Evolutionary conservation across 2,329 filamentous ascomycete genomes (phyloP).

Genomic region (Raffaelea albimanens): DNA sequence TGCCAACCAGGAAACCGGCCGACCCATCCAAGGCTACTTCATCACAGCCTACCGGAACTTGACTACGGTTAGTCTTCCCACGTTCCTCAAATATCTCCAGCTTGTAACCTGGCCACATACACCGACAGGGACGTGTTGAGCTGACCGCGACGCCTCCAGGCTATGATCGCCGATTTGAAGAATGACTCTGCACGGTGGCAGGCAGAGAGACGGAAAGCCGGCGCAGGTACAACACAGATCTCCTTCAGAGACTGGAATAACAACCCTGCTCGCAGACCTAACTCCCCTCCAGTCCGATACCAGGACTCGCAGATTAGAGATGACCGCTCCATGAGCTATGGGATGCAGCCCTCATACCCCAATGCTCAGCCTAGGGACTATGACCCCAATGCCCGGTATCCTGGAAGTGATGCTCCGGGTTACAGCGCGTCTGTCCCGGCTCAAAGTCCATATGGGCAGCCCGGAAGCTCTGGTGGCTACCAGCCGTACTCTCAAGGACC

Average conservation of each 20-base stretch:
- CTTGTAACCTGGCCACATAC: neutral
- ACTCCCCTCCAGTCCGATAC: constrained; percentile 49
- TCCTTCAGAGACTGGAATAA: constrained; percentile 38
- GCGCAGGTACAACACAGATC: constrained; percentile 46
- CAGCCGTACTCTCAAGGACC: constrained; percentile 2
- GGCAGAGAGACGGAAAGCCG: constrained; percentile 47
- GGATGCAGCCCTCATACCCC: constrained; percentile 7
- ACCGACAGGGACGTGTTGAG: too few relatives aligned
- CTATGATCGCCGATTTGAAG: constrained; percentile 55
- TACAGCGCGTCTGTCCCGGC: constrained; percentile 29
- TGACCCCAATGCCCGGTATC: constrained; percentile 38
- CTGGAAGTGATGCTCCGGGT: constrained; percentile 38
- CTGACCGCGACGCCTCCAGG: constrained; percentile 25
- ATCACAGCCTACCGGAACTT: constrained; percentile 73
- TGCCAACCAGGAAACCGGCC: constrained; percentile 37
- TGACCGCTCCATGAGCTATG: constrained; percentile 8
- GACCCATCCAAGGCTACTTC: constrained; percentile 62
- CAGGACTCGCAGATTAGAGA: constrained; percentile 32
- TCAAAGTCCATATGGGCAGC: constrained; percentile 7
- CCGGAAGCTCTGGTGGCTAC: constrained; percentile 8
- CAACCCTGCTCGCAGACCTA: constrained; percentile 44
- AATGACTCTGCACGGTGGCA: constrained; percentile 54
- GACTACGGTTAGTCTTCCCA: constrained; percentile 57
- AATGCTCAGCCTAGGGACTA: too few relatives aligned
- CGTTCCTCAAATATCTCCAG: neutral